A percentile compares a stretch with the other conserved stretches of the same genome.
phyloP scores from a whole-genome alignment of 2,329 filamentous ascomycete genomes.

The Monilinia fructigena region DNA sequence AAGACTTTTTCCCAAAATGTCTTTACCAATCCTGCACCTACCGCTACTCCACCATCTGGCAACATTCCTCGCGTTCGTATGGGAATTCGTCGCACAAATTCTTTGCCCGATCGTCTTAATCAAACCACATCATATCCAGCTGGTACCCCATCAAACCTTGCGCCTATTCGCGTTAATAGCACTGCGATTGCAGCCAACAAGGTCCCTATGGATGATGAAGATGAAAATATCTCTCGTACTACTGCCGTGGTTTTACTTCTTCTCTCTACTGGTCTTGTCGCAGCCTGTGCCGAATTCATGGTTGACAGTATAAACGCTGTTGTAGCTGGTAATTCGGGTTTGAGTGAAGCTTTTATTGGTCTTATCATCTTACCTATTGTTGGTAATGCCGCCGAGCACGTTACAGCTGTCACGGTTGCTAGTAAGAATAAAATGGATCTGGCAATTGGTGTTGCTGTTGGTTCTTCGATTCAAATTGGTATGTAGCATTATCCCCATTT shows the following conservation, averaged over 20 bases:
- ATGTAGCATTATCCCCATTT: slow-evolving; percentile 22
- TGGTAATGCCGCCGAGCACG: slow-evolving; percentile 71
- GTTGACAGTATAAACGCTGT: slow-evolving; percentile 66
- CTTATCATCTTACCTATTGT: slow-evolving; percentile 72
- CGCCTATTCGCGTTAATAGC: slow-evolving; percentile 30
- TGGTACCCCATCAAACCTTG: slow-evolving; percentile 22
- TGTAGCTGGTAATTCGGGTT: slow-evolving; percentile 50
- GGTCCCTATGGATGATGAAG: slow-evolving; percentile 39
- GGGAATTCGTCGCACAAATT: slow-evolving; percentile 71
- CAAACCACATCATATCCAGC: slow-evolving; percentile 32
- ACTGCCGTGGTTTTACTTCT: slow-evolving; percentile 62
- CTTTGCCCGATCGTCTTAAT: slow-evolving; percentile 67
- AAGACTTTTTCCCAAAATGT: slow-evolving; percentile 71
- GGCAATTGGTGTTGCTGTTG: slow-evolving; percentile 69
- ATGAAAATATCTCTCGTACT: slow-evolving; percentile 52
- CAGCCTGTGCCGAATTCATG: slow-evolving; percentile 68
- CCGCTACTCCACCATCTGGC: slow-evolving; percentile 39
- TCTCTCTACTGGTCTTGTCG: slow-evolving; percentile 63
- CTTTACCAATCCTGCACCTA: slow-evolving; percentile 50
- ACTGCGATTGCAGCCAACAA: slow-evolving; percentile 34
- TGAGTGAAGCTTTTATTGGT: slow-evolving; percentile 68
- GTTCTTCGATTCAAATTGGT: slow-evolving; percentile 69
- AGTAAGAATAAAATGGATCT: slow-evolving; percentile 76
- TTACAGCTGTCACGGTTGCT: slow-evolving; percentile 68
- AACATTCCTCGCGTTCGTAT: slow-evolving; percentile 58